Evolutionary conservation across 495 filamentous ascomycete genomes (phyloP).

Genomic region (Cercophora scortea): DNA sequence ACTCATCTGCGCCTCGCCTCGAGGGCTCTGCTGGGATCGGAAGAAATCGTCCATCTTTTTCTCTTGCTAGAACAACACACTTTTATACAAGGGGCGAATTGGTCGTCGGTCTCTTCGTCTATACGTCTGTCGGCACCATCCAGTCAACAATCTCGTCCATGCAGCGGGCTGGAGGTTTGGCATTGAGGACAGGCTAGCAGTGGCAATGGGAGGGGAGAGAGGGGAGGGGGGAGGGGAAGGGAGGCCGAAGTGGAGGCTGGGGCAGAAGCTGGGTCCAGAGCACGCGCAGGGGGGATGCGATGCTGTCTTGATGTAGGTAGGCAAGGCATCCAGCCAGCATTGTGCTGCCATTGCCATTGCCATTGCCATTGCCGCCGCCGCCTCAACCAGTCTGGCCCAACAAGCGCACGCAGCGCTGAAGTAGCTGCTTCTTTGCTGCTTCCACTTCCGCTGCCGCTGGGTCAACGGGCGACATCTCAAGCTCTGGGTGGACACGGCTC

Average conservation of each 20-base stretch:
- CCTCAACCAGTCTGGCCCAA: no score
- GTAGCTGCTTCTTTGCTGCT: no score
- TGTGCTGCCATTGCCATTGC: no score
- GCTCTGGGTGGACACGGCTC: no score
- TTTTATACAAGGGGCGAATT: constrained; percentile 39
- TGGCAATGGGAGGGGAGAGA: neutral
- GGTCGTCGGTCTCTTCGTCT: constrained; percentile 20
- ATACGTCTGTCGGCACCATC: constrained; percentile 13
- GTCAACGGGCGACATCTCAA: no score
- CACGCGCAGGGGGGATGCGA: no score
- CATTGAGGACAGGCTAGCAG: constrained; percentile 1
- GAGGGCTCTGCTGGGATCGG: constrained; percentile 63
- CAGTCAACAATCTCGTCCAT: constrained; percentile 7
- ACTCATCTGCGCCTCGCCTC: constrained; percentile 61
- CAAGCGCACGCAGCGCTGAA: no score
- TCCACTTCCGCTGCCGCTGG: no score
- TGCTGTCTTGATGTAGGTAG: no score
- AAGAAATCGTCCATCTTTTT: constrained; percentile 52
- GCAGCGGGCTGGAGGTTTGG: neutral
- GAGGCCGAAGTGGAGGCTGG: neutral
- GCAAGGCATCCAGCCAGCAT: no score
- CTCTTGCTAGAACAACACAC: constrained; percentile 34
- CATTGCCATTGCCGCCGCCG: no score
- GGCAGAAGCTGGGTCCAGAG: neutral
- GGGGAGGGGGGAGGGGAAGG: neutral